These are phyloP conservation scores for Solanum pimpinellifolium DNA, from an alignment of 257 asterid genomes.

Conservation along the genomic window DNA sequence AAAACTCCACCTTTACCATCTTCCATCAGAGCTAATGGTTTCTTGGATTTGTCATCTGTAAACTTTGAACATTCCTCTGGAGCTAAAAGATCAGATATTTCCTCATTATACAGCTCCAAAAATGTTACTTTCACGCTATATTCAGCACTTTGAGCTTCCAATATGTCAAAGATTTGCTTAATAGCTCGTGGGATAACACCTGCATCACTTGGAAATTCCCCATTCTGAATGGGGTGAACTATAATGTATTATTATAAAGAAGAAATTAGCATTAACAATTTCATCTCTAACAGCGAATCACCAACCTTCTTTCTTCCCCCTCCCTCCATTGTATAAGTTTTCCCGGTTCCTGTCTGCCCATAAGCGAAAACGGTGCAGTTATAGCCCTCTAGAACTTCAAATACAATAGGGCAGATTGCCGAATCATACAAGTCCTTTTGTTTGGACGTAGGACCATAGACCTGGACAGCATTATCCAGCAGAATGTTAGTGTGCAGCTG, in stretches of 20 bases:
- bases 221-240: conserved; percentile 49
- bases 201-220: conserved; percentile 94
- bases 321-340: conserved; percentile 99
- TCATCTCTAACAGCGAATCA: neutral
- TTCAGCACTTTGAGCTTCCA: conserved; percentile 90
- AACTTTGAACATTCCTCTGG: conserved; percentile 69
- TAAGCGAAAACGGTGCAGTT: conserved; percentile 99
- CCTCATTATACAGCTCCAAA: conserved; percentile 92
- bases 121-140: conserved; percentile 92
- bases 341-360: conserved; percentile 99
- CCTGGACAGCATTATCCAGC: conserved; percentile 32
- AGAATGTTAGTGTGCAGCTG: neutral
- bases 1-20: conserved; percentile 97
- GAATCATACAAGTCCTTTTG: conserved; percentile 89
- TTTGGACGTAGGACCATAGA: conserved; percentile 82
- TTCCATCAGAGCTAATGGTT: conserved; percentile 96
- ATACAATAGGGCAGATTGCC: conserved; percentile 79
- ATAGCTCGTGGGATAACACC: conserved; percentile 99
- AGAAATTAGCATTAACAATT: neutral
- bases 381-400: conserved; percentile 94
- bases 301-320: conserved; percentile 89
- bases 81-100: conserved; percentile 90
- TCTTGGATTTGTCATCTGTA: conserved; percentile 79
- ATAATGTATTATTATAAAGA: neutral
- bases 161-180: conserved; percentile 75